A percentile compares a stretch with the other conserved stretches of the same genome.
These are phyloP conservation scores for Solanum gracilifrons DNA, from an alignment of 257 asterid genomes.

Conservation along the genomic window DNA sequence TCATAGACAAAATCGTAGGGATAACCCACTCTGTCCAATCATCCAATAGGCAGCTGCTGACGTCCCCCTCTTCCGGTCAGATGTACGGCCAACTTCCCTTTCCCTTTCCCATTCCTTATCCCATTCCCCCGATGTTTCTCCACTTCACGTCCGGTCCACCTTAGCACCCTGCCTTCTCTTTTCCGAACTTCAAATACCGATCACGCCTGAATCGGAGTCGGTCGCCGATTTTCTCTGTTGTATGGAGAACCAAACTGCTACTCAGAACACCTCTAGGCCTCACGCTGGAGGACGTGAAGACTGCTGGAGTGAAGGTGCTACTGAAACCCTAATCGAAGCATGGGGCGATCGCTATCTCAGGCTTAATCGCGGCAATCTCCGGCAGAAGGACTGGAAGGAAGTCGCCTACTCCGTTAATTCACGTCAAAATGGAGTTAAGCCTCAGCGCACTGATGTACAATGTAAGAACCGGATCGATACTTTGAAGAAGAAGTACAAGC, in stretches of 20 bases:
- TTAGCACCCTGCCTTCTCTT: background rate
- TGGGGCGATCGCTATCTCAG: slow-evolving; percentile 64
- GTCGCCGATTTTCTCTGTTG: background rate
- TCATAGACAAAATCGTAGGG: background rate
- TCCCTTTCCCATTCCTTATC: background rate
- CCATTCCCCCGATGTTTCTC: background rate
- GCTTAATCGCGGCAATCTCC: slow-evolving; percentile 64
- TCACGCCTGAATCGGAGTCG: background rate
- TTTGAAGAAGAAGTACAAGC: slow-evolving; percentile 59
- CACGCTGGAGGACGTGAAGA: slow-evolving; percentile 47
- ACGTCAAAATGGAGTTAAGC: slow-evolving; percentile 45
- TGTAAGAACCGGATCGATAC: slow-evolving; percentile 69
- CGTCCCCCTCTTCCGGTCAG: slow-evolving; percentile 18
- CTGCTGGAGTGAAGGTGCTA: slow-evolving; percentile 76
- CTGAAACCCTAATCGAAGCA: slow-evolving; percentile 50
- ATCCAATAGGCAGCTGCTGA: slow-evolving; percentile 10
- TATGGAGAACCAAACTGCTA: slow-evolving; percentile 2
- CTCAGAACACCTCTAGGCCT: background rate
- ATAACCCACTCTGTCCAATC: slow-evolving; percentile 9
- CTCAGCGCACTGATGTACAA: slow-evolving; percentile 63
- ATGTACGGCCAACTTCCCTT: slow-evolving; percentile 11
- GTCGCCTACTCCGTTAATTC: slow-evolving; percentile 58
- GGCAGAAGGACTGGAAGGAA: slow-evolving; percentile 66
- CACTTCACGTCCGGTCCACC: background rate
- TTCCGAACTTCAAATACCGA: background rate